These are phyloP conservation scores for Agapanthus africanus DNA, from an alignment of 106 monocot species.

Conservation along the genomic window DNA sequence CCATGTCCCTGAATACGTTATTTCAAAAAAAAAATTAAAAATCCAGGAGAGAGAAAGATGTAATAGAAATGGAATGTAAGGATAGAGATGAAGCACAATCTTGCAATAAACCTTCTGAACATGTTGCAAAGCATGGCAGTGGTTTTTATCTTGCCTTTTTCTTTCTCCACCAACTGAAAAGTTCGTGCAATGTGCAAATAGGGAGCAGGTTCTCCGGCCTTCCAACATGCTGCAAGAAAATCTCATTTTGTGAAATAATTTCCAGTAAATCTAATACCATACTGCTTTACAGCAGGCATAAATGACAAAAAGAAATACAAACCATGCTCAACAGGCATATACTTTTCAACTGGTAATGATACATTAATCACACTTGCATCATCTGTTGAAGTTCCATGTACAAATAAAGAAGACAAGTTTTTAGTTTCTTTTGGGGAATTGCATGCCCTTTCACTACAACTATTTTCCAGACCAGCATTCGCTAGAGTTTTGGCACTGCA, in stretches of 20 bases:
- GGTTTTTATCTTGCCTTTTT: conserved; percentile 86
- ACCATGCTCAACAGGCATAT: conserved; percentile 83
- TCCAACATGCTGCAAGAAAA: conserved; percentile 80
- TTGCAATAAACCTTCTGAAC: conserved; percentile 75
- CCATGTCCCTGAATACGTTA: conserved; percentile 1
- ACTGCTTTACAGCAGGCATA: background rate
- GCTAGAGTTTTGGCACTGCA: conserved; percentile 1
- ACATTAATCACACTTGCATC: conserved; percentile 27
- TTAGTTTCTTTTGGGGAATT: conserved; percentile 10
- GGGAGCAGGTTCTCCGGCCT: conserved; percentile 72
- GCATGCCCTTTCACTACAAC: conserved; percentile 1
- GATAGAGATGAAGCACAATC: conserved; percentile 2
- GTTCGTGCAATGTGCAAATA: conserved; percentile 89
- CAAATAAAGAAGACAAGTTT: conserved; percentile 24
- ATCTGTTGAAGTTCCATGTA: conserved; percentile 21
- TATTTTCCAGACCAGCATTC: conserved; percentile 2
- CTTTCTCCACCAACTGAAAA: conserved; percentile 78
- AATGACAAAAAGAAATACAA: conserved; percentile 20
- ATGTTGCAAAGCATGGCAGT: conserved; percentile 84
- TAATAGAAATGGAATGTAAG: conserved; percentile 3
- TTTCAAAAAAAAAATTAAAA: conserved; percentile 4
- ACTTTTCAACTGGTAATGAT: conserved; percentile 74
- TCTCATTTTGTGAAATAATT: conserved; percentile 4
- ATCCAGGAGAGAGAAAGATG: background rate
- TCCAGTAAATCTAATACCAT: background rate